phyloP scores from a whole-genome alignment of 371 early-diverging fungal genomes.

The Haplosporangium sp. region DNA sequence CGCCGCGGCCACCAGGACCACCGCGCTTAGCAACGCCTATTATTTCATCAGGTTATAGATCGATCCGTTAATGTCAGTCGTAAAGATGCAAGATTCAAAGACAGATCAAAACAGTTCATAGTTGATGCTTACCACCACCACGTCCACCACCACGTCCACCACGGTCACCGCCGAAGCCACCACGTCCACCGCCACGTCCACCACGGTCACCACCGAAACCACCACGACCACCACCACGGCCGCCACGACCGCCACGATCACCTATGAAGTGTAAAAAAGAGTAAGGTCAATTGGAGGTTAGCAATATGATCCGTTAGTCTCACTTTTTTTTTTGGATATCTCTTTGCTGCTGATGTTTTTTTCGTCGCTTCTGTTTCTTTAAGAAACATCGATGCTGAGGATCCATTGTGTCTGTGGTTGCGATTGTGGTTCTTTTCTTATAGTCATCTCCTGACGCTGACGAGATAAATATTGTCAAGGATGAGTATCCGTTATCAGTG shows the following conservation, averaged over 20 bases:
- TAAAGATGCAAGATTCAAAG: slow-evolving; percentile 26
- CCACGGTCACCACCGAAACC: slow-evolving; percentile 44
- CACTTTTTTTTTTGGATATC: no score
- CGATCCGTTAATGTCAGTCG: no score
- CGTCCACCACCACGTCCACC: slow-evolving; percentile 61
- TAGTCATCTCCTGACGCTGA: no score
- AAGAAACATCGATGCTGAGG: no score
- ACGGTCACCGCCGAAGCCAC: slow-evolving; percentile 58
- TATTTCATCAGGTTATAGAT: not conserved
- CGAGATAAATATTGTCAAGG: no score
- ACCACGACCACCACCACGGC: slow-evolving; percentile 51
- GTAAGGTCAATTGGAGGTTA: not conserved
- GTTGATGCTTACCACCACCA: slow-evolving; percentile 57
- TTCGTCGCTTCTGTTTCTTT: no score
- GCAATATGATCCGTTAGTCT: no score
- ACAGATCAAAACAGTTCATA: slow-evolving; percentile 19
- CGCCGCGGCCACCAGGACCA: slow-evolving; percentile 62
- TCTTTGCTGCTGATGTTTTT: no score
- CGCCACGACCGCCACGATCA: slow-evolving; percentile 59
- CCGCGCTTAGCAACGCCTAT: slow-evolving; percentile 60
- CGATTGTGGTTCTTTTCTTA: no score
- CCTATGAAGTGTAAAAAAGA: slow-evolving; percentile 26
- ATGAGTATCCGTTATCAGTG: no score
- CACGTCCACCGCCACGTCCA: slow-evolving; percentile 31
- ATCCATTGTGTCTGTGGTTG: no score